phyloP scores from a whole-genome alignment of 306 rosid genomes.

The Amphicarpaea edgeworthii region DNA sequence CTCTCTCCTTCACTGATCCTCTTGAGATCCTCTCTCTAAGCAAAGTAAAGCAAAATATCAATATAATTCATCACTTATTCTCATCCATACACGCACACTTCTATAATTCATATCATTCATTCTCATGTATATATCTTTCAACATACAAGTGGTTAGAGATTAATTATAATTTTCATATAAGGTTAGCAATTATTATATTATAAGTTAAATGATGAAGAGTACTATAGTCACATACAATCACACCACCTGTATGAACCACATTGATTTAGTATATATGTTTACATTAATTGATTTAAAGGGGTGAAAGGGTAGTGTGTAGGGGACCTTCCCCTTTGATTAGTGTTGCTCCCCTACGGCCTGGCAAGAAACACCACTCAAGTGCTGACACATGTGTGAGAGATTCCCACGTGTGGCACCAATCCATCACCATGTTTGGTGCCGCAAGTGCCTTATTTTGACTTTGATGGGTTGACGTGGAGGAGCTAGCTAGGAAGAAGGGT shows the following conservation, averaged over 20 bases:
- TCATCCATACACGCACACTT: too few relatives aligned
- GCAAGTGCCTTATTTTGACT: slow-evolving; percentile 44
- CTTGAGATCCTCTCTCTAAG: slow-evolving; percentile 46
- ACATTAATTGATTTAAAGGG: slow-evolving; percentile 13
- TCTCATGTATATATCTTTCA: slow-evolving; percentile 17
- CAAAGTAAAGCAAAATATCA: slow-evolving; percentile 43
- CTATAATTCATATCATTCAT: too few relatives aligned
- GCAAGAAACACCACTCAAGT: slow-evolving; percentile 53
- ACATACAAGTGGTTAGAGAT: neutral
- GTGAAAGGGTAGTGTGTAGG: slow-evolving; percentile 37
- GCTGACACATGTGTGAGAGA: slow-evolving; percentile 42
- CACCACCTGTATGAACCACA: slow-evolving; percentile 6
- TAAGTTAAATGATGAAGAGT: neutral
- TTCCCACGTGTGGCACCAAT: slow-evolving; percentile 44
- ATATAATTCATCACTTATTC: too few relatives aligned
- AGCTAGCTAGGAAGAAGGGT: neutral
- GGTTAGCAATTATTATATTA: neutral
- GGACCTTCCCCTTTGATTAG: slow-evolving; percentile 55
- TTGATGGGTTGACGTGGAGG: slow-evolving; percentile 5
- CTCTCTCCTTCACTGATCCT: slow-evolving; percentile 57
- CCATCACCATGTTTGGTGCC: slow-evolving; percentile 33
- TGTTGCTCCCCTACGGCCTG: slow-evolving; percentile 56
- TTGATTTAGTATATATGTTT: neutral
- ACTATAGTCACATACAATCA: neutral
- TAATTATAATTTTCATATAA: neutral